These are phyloP conservation scores for Kwoniella botswanensis DNA, from an alignment of 768 basidiomycete species.

Conservation along the genomic window DNA sequence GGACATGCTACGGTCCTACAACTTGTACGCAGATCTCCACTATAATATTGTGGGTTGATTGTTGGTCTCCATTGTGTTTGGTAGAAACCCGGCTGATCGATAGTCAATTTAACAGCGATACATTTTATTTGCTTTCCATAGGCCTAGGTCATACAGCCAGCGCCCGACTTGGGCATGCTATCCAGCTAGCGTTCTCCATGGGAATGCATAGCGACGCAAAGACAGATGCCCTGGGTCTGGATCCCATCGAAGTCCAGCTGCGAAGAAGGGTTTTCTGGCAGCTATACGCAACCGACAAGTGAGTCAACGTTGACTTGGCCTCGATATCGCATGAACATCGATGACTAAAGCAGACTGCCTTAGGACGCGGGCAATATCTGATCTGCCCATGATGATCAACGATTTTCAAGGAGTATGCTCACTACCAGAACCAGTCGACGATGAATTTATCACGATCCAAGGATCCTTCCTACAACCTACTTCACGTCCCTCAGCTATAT, in stretches of 20 bases:
- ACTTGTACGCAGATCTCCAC: slow-evolving; percentile 50
- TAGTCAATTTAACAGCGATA: slow-evolving; percentile 35
- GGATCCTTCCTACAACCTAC: slow-evolving; percentile 52
- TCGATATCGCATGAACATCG: background rate
- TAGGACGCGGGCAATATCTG: slow-evolving; percentile 52
- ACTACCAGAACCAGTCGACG: slow-evolving; percentile 46
- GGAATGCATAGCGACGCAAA: slow-evolving; percentile 47
- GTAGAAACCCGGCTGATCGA: background rate
- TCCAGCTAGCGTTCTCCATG: slow-evolving; percentile 51
- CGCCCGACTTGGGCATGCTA: slow-evolving; percentile 49
- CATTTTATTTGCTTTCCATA: slow-evolving; percentile 51
- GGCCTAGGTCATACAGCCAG: slow-evolving; percentile 49
- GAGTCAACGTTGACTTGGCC: slow-evolving; percentile 1
- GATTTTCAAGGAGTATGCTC: slow-evolving; percentile 52
- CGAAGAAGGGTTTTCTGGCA: slow-evolving; percentile 54
- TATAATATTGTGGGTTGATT: slow-evolving; percentile 47
- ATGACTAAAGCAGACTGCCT: background rate
- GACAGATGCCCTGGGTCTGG: slow-evolving; percentile 41
- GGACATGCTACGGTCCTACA: slow-evolving; percentile 49
- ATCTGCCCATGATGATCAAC: slow-evolving; percentile 51
- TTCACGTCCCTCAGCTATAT: slow-evolving; percentile 35
- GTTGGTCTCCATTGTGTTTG: background rate
- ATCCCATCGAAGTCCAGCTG: slow-evolving; percentile 49
- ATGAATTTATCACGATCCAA: slow-evolving; percentile 53
- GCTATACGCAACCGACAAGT: slow-evolving; percentile 53